These are phyloP conservation scores for Salix koriyanagi DNA, from an alignment of 345 rosid genomes.

Conservation along the genomic window DNA sequence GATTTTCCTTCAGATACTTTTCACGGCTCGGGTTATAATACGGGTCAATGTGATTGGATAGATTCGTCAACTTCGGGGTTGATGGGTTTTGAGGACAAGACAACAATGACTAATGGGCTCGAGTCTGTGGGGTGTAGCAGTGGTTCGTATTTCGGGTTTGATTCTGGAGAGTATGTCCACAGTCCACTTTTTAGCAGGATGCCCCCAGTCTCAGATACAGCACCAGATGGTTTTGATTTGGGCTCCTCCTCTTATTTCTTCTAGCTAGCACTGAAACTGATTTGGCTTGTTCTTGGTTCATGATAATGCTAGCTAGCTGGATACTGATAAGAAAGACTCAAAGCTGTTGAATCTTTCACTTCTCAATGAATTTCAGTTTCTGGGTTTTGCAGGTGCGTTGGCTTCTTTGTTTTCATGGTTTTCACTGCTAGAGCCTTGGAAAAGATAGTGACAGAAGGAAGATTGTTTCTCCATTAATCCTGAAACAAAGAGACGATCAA, in stretches of 20 bases:
- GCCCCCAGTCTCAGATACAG: slow-evolving; percentile 70
- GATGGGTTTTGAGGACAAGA: slow-evolving; percentile 26
- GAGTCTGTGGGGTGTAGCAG: slow-evolving; percentile 7
- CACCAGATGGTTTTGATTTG: slow-evolving; percentile 52
- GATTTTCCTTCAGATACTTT: slow-evolving; percentile 33
- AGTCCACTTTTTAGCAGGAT: slow-evolving; percentile 83
- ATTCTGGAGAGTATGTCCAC: slow-evolving; percentile 55
- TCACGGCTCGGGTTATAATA: slow-evolving; percentile 7
- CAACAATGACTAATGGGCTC: slow-evolving; percentile 5
- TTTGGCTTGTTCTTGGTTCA: neutral
- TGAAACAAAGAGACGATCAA: neutral
- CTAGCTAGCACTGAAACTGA: neutral
- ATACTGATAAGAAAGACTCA: neutral
- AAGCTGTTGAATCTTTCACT: neutral
- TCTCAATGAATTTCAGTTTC: neutral
- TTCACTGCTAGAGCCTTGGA: neutral
- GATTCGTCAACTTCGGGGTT: slow-evolving; percentile 5
- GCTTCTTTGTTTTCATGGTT: neutral
- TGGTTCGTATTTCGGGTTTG: slow-evolving; percentile 39
- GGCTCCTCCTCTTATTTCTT: slow-evolving; percentile 47
- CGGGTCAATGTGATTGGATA: neutral
- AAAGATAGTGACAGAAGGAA: neutral
- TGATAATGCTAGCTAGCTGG: neutral
- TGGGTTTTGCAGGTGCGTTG: neutral
- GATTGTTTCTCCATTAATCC: neutral